Conservation (phyloP, 768 basidiomycete genomes). For the Antrodiella citrinella region DNA sequence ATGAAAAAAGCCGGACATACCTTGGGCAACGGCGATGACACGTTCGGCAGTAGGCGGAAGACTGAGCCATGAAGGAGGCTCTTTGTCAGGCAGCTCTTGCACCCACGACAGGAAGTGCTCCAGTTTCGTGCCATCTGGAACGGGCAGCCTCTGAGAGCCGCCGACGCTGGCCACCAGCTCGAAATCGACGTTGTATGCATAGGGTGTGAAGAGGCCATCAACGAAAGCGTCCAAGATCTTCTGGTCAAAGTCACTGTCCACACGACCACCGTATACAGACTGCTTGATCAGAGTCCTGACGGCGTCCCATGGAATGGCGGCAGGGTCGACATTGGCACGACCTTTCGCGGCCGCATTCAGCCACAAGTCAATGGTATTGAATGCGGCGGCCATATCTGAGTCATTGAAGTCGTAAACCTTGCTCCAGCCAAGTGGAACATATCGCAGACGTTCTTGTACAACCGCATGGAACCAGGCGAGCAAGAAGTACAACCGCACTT, state of each 20-base stretch:
- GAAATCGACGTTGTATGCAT: slow-evolving; percentile 92
- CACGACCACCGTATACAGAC: slow-evolving; percentile 89
- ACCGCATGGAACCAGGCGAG: slow-evolving; percentile 99
- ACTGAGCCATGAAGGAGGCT: slow-evolving; percentile 92
- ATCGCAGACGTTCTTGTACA: slow-evolving; percentile 93
- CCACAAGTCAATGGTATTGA: slow-evolving; percentile 90
- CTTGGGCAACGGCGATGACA: slow-evolving; percentile 87
- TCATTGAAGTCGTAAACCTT: slow-evolving; percentile 98
- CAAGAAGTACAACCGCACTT: slow-evolving; percentile 88
- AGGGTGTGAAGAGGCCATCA: slow-evolving; percentile 77
- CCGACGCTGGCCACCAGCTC: slow-evolving; percentile 65
- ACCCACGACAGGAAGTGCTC: slow-evolving; percentile 92
- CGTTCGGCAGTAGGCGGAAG: slow-evolving; percentile 89
- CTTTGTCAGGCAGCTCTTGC: slow-evolving; percentile 79
- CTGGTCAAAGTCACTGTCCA: slow-evolving; percentile 96
- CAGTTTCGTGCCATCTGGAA: slow-evolving; percentile 89
- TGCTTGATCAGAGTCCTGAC: slow-evolving; percentile 91
- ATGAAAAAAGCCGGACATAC: slow-evolving; percentile 31
- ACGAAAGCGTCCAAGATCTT: slow-evolving; percentile 89
- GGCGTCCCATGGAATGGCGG: slow-evolving; percentile 90
- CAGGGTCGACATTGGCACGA: slow-evolving; percentile 86
- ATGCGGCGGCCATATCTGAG: slow-evolving; percentile 92
- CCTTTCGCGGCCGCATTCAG: slow-evolving; percentile 75
- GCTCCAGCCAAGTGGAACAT: slow-evolving; percentile 94
- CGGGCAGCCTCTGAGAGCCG: slow-evolving; percentile 48